Conservation (phyloP, 176 grass and related monocot species). For the Aegilops sharonensis region DNA sequence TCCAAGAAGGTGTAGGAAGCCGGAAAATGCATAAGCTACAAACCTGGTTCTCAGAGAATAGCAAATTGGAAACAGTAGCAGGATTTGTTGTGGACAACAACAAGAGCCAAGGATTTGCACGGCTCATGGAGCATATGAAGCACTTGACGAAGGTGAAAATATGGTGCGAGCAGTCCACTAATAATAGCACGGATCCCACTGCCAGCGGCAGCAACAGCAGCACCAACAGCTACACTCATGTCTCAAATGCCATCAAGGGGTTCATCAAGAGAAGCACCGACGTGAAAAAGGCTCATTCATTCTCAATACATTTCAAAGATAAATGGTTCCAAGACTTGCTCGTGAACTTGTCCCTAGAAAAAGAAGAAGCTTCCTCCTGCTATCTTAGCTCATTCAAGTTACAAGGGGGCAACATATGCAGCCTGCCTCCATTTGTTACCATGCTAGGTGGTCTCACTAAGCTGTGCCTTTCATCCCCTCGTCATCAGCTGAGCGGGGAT, state of each 20-base stretch:
- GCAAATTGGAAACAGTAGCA: too few relatives aligned
- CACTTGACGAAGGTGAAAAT: too few relatives aligned
- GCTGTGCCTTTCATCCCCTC: too few relatives aligned
- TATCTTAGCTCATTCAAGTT: conserved; percentile 14
- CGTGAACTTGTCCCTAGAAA: background rate
- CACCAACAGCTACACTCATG: background rate
- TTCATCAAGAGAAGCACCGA: conserved; percentile 5
- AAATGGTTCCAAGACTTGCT: background rate
- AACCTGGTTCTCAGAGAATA: background rate
- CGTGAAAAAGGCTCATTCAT: background rate
- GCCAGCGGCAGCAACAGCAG: too few relatives aligned
- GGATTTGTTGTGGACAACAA: too few relatives aligned
- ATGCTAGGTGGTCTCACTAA: too few relatives aligned
- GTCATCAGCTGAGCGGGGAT: too few relatives aligned
- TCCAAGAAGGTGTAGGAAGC: background rate
- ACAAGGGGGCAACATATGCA: background rate
- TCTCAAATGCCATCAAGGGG: background rate
- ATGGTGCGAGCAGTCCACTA: too few relatives aligned
- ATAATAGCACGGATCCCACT: too few relatives aligned
- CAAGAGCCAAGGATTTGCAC: too few relatives aligned
- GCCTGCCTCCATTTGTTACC: too few relatives aligned
- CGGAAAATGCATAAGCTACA: background rate
- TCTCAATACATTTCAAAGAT: background rate
- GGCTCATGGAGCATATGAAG: too few relatives aligned
- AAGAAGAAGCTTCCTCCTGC: background rate